Conservation (phyloP, 345 rosid genomes). For the Garcia nutans region DNA sequence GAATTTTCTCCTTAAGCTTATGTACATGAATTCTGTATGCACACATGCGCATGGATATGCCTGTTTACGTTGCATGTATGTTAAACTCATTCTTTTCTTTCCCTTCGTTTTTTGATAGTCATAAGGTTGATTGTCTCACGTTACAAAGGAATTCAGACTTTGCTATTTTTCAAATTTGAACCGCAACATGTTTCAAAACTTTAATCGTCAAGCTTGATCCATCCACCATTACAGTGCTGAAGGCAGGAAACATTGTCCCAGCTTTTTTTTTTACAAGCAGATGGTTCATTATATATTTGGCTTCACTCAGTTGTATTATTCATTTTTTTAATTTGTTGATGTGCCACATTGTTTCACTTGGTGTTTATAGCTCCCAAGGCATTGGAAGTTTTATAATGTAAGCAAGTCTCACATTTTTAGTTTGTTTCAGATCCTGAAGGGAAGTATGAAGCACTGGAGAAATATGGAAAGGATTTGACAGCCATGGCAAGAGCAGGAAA, state of each 20-base stretch:
- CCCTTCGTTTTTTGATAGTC: not conserved
- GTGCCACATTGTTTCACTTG: slow-evolving; percentile 1
- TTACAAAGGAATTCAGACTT: not conserved
- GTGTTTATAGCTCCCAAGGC: not conserved
- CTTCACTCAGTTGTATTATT: not conserved
- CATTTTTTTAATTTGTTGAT: not conserved
- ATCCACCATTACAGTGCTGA: not conserved
- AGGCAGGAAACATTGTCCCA: not conserved
- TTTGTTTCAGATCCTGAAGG: slow-evolving; percentile 85
- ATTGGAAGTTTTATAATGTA: not conserved
- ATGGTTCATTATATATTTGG: not conserved
- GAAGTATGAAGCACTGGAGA: slow-evolving; percentile 91
- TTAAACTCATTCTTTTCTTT: not conserved
- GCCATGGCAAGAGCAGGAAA: slow-evolving; percentile 97
- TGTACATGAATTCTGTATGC: not conserved
- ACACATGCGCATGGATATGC: not conserved
- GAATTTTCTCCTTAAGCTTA: not conserved
- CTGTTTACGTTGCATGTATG: not conserved
- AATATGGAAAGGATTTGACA: slow-evolving; percentile 95
- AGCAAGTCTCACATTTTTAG: slow-evolving; percentile 16
- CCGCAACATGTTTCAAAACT: no score
- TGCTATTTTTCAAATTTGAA: not conserved
- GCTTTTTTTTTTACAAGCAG: not conserved
- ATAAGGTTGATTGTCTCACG: not conserved
- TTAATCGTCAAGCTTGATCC: not conserved